These are phyloP conservation scores for Fusarium multiceps DNA, from an alignment of 2,329 filamentous ascomycete species.

Conservation along the genomic window DNA sequence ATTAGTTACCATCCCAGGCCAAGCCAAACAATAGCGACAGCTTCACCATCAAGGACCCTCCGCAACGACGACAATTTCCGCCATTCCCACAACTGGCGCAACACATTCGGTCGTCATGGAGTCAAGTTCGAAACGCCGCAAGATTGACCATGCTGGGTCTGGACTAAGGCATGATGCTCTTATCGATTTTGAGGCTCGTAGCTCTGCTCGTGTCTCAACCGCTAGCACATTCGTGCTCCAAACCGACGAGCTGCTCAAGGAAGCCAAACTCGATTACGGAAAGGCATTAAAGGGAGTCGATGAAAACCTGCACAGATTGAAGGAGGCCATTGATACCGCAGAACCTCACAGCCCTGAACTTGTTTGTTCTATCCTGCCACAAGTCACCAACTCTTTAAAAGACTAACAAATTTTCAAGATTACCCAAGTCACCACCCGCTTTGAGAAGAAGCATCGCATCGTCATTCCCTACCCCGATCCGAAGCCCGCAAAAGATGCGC, in stretches of 20 bases:
- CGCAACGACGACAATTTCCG: conserved; percentile 17
- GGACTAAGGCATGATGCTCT: conserved; percentile 51
- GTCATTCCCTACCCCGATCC: conserved; percentile 88
- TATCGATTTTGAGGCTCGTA: conserved; percentile 56
- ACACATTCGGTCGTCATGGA: conserved; percentile 54
- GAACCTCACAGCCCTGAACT: conserved; percentile 61
- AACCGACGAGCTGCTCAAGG: conserved; percentile 68
- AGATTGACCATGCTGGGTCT: conserved; percentile 56
- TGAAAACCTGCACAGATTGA: conserved; percentile 62
- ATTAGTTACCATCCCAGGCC: conserved; percentile 24
- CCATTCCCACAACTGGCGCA: conserved; percentile 17
- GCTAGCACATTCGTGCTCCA: conserved; percentile 69
- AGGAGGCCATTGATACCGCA: conserved; percentile 63
- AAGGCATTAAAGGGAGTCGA: conserved; percentile 62
- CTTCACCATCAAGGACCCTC: conserved; percentile 34
- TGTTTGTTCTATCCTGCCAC: conserved; percentile 54
- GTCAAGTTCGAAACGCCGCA: conserved; percentile 60
- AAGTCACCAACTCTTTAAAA: neutral
- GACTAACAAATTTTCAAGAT: conserved; percentile 62
- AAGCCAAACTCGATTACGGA: conserved; percentile 64
- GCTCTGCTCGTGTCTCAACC: conserved; percentile 56
- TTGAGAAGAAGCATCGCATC: conserved; percentile 75
- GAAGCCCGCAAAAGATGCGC: conserved; percentile 76
- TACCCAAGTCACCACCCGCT: conserved; percentile 71
- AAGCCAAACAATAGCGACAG: conserved; percentile 27